Evolutionary conservation across 352 stramenopile genomes (phyloP), one percentile per base, ranked within the genome.

Genomic region (Phytopythium montanum): DNA sequence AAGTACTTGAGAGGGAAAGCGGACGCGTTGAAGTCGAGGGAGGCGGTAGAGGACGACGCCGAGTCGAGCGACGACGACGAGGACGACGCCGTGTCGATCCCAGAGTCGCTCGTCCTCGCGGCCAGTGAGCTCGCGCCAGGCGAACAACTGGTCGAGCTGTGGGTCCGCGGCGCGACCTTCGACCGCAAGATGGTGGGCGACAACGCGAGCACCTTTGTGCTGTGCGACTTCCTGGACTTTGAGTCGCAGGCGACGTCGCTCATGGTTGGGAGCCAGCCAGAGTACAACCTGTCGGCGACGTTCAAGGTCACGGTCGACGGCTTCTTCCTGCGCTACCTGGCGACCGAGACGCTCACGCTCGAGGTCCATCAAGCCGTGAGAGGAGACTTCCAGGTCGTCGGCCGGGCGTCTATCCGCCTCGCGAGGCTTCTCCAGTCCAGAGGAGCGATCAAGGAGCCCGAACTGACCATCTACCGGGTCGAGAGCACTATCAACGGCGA

Each of bases 211-310:
- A 97, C 90, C 16, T 98, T 98, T 61, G 75, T 97, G 8, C 61
- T 98, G 19, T 90, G 95, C 33, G 94, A 98, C 58, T 98, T 98
- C 59, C 98, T 96, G 62, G 90, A 98, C 62, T 98, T 96, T 59
- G 92, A 98, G 65, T 96, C 89, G 1, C 91, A 98, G 69, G 85
- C 90, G 45, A 98, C 92, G 38, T 75, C 92, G 26, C 68, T 98
- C 33, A 54, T 97, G 14, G 74, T 88, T 13, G 93, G 94, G 26
- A 80, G 59, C 38, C 72, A 74, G 19, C 93, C 92, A 3, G 73
- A 84, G 19, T 98, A 96, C 72, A 96, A 97, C 64, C 95, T 97
- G 56, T 90, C 91, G 9, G 81, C 87, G 14, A 96, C 81, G 0
- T 98, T 96, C 67, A 97, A 96, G 62, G 84, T 98, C 49, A 95